Conservation (phyloP, 192 early-diverging fungal species). For the Coemansia sp. region DNA sequence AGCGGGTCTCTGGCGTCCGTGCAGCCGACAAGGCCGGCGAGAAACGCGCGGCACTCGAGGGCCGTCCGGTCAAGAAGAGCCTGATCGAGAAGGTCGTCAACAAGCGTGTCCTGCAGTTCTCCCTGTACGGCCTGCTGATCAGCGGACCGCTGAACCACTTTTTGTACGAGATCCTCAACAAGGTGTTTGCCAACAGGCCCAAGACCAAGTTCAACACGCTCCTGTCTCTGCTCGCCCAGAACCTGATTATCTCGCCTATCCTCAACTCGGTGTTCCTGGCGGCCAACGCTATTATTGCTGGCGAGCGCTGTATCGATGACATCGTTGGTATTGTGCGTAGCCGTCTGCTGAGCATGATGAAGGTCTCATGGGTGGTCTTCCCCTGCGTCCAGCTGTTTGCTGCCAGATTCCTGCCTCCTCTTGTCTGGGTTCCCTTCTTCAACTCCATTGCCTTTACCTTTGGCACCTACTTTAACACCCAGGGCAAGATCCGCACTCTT, state of each 20-base stretch:
- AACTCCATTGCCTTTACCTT: constrained; percentile 77
- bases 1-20: constrained; percentile 58
- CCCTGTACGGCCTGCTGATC: constrained; percentile 75
- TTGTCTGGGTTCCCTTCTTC: constrained; percentile 89
- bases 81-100: constrained; percentile 47
- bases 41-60: constrained; percentile 47
- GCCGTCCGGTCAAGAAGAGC: constrained; percentile 21
- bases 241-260: constrained; percentile 81
- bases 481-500: constrained; percentile 62
- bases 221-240: constrained; percentile 68
- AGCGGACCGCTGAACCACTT: constrained; percentile 81
- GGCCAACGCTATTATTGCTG: constrained; percentile 80
- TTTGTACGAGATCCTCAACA: constrained; percentile 73
- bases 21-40: constrained; percentile 35
- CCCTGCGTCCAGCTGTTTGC: constrained; percentile 77
- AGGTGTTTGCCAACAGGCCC: constrained; percentile 67
- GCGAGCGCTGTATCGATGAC: constrained; percentile 56
- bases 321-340: constrained; percentile 57
- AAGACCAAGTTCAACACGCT: constrained; percentile 62
- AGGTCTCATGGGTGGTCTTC: constrained; percentile 79
- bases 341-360: constrained; percentile 71
- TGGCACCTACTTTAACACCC: constrained; percentile 73
- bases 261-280: constrained; percentile 83
- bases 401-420: constrained; percentile 70
- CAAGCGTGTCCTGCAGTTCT: constrained; percentile 75